Evolutionary conservation across 768 basidiomycete species (phyloP).

Genomic region (Zangia roseola): DNA sequence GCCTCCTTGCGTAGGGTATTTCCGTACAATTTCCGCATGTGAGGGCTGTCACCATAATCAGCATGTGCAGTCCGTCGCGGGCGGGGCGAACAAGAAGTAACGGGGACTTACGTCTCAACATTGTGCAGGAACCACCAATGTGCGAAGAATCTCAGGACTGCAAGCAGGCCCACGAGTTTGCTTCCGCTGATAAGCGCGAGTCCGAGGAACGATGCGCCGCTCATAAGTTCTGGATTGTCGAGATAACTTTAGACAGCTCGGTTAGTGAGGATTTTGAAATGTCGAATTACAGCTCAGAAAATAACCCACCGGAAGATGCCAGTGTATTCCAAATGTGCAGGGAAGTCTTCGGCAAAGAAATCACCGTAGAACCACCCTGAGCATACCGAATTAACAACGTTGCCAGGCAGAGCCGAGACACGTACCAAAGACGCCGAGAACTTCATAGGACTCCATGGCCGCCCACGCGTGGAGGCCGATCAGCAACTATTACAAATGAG

Average conservation of each 20-base stretch:
- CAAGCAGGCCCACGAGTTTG: conserved; percentile 85
- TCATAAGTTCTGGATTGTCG: conserved; percentile 95
- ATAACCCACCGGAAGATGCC: conserved; percentile 85
- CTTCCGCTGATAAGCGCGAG: conserved; percentile 88
- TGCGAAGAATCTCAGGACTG: conserved; percentile 79
- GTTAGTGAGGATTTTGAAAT: not conserved
- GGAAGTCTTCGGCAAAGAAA: conserved; percentile 94
- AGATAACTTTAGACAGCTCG: conserved; percentile 55
- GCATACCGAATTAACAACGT: not conserved
- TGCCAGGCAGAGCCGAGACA: not conserved
- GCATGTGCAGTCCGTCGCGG: not conserved
- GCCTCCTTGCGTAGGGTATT: conserved; percentile 92
- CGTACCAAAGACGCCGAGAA: conserved; percentile 88
- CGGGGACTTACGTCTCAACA: conserved; percentile 79
- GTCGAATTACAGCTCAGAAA: not conserved
- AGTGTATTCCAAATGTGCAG: conserved; percentile 87
- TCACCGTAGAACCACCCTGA: conserved; percentile 98
- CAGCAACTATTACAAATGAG: conserved; percentile 54
- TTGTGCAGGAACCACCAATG: conserved; percentile 95
- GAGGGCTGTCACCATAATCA: conserved; percentile 60
- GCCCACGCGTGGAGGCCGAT: conserved; percentile 92
- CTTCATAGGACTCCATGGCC: conserved; percentile 86
- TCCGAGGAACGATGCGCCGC: conserved; percentile 94
- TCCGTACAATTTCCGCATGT: conserved; percentile 96
- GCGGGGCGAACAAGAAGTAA: not conserved